Evolutionary conservation across 257 asterid genomes (phyloP).

Genomic region (Scutellaria galericulata): DNA sequence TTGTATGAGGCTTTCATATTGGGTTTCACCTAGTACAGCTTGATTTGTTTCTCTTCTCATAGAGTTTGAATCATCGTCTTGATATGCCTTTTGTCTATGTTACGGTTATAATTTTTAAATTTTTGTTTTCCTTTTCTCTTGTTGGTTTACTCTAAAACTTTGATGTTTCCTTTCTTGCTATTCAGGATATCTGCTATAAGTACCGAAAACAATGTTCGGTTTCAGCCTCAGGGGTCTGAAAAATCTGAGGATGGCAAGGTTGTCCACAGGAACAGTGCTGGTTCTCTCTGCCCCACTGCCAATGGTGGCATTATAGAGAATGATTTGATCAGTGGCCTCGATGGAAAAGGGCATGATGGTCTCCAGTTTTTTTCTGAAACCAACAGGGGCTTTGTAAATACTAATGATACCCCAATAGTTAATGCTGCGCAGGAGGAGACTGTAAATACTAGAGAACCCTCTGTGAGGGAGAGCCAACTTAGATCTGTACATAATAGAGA

Average conservation of each 20-base stretch:
- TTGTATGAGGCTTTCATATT: not conserved
- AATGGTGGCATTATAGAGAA: conserved; percentile 38
- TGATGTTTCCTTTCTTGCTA: not conserved
- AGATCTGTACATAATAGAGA: conserved; percentile 65
- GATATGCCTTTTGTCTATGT: conserved; percentile 2
- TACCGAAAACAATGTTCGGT: conserved; percentile 41
- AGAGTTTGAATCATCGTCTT: not conserved
- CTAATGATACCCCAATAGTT: conserved; percentile 48
- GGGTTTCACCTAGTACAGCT: not conserved
- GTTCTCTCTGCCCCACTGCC: conserved; percentile 48
- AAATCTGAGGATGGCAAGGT: conserved; percentile 43
- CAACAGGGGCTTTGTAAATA: conserved; percentile 59
- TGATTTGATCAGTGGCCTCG: conserved; percentile 40
- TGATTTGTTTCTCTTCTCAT: not conserved
- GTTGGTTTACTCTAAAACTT: not conserved
- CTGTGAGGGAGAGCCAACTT: conserved; percentile 42
- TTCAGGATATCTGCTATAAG: conserved; percentile 44
- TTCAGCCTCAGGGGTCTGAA: conserved; percentile 45
- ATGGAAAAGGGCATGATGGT: conserved; percentile 47
- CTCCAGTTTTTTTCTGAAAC: conserved; percentile 45
- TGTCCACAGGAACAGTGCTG: conserved; percentile 39
- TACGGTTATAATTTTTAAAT: conserved; percentile 1
- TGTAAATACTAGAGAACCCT: conserved; percentile 64
- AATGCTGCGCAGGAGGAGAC: conserved; percentile 45
- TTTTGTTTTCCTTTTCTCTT: not conserved